Percentiles rank a stretch among this genome's conserved stretches.
Conservation (phyloP, 768 basidiomycete species). For the Clavulina sp. region DNA sequence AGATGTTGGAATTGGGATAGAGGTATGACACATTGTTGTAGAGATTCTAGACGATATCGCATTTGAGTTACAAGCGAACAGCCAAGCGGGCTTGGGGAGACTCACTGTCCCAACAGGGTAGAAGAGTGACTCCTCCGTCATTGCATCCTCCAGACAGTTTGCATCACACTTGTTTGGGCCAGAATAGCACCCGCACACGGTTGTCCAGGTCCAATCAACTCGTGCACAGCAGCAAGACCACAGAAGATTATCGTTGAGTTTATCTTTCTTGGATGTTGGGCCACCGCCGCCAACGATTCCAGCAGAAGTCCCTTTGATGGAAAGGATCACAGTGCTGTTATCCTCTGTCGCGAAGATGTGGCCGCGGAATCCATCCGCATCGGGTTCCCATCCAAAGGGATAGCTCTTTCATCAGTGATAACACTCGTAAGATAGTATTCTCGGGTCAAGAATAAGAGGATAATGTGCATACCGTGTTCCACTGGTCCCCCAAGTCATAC, state of each 20-base stretch:
- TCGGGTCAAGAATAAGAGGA: not conserved
- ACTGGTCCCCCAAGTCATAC: conserved; percentile 51
- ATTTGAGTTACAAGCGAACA: conserved; percentile 3
- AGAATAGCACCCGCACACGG: conserved; percentile 78
- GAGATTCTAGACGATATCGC: conserved; percentile 39
- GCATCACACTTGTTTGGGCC: conserved; percentile 62
- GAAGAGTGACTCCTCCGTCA: conserved; percentile 71
- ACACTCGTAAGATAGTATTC: conserved; percentile 1
- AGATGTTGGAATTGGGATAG: conserved; percentile 80
- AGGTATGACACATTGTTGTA: conserved; percentile 84
- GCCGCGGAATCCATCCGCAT: conserved; percentile 80
- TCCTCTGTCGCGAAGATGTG: conserved; percentile 73
- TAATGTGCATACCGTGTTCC: conserved; percentile 34
- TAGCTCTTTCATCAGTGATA: conserved; percentile 25
- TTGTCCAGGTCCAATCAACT: conserved; percentile 85
- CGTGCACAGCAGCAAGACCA: conserved; percentile 92
- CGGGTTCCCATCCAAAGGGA: conserved; percentile 81
- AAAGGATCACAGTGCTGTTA: conserved; percentile 71
- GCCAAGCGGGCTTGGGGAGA: not conserved
- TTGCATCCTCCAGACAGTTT: conserved; percentile 58
- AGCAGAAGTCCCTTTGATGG: conserved; percentile 88
- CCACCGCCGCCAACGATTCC: conserved; percentile 33
- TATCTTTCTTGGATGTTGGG: conserved; percentile 67
- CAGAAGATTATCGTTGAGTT: conserved; percentile 85
- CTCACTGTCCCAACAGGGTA: conserved; percentile 72